These are phyloP conservation scores for Paraphaeosphaeria minitans DNA, from an alignment of 2,329 filamentous ascomycete genomes.

Conservation along the genomic window DNA sequence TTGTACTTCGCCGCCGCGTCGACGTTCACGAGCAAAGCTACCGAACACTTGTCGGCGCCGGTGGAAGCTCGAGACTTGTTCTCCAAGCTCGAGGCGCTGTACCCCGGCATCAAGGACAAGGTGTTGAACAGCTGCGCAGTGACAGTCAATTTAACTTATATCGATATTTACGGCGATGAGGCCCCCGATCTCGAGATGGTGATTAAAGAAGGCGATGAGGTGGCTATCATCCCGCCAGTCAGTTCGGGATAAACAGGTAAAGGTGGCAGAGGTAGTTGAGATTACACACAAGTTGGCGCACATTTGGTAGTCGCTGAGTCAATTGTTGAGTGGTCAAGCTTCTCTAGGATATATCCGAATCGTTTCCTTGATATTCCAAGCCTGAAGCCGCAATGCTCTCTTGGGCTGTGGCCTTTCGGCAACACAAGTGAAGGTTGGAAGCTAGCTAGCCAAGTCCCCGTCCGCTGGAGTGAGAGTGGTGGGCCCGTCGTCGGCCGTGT, in stretches of 20 bases:
- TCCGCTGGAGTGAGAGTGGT: not conserved
- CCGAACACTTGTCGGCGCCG: conserved; percentile 70
- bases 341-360: no score
- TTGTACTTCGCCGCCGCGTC: conserved; percentile 81
- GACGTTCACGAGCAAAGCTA: conserved; percentile 71
- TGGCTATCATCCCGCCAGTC: conserved; percentile 85
- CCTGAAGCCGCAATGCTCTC: not conserved
- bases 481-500: not conserved
- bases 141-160: conserved; percentile 81
- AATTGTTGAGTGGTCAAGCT: no score
- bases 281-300: not conserved
- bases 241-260: conserved; percentile 73
- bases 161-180: conserved; percentile 67
- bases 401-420: not conserved
- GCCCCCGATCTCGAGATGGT: conserved; percentile 52
- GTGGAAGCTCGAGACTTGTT: conserved; percentile 68
- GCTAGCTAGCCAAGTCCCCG: not conserved
- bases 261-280: not conserved
- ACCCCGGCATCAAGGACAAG: conserved; percentile 70
- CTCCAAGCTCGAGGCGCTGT: conserved; percentile 67
- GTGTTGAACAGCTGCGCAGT: conserved; percentile 75
- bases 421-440: not conserved
- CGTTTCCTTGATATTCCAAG: not conserved
- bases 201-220: conserved; percentile 77
- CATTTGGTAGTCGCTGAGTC: not conserved